Conservation (phyloP, 2,329 filamentous ascomycete genomes). For the Ascochyta lentis region DNA sequence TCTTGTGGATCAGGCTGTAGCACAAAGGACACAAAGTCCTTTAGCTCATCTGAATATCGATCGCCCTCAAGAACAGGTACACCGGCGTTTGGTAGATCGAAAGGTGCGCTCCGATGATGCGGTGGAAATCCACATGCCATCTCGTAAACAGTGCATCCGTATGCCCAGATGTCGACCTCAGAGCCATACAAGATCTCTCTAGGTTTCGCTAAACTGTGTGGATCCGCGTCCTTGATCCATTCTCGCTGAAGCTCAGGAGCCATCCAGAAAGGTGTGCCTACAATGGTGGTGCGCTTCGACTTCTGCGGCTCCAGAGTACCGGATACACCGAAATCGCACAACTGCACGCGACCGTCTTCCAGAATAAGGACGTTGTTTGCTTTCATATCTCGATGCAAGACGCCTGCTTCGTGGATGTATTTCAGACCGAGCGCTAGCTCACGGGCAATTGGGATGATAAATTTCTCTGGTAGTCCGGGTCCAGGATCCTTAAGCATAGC, state of each 20-base stretch:
- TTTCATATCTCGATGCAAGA: slow-evolving; percentile 71
- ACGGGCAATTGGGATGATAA: slow-evolving; percentile 68
- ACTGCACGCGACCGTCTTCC: slow-evolving; percentile 76
- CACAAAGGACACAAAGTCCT: slow-evolving; percentile 75
- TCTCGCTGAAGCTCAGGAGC: slow-evolving; percentile 70
- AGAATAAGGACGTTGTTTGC: slow-evolving; percentile 80
- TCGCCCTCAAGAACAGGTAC: slow-evolving; percentile 74
- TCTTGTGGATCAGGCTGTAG: slow-evolving; percentile 71
- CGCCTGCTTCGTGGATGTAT: slow-evolving; percentile 69
- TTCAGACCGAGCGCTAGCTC: slow-evolving; percentile 68
- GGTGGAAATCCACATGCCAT: slow-evolving; percentile 81
- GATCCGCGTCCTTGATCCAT: slow-evolving; percentile 62
- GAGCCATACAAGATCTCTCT: slow-evolving; percentile 60
- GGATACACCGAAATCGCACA: slow-evolving; percentile 86
- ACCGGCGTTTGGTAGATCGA: slow-evolving; percentile 51
- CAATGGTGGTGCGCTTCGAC: slow-evolving; percentile 79
- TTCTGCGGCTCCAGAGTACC: slow-evolving; percentile 77
- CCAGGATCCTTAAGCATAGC: slow-evolving; percentile 32
- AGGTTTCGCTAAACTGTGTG: slow-evolving; percentile 58
- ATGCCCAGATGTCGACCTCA: slow-evolving; percentile 79
- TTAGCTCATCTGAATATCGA: slow-evolving; percentile 72
- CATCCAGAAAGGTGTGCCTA: slow-evolving; percentile 88
- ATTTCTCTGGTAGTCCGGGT: slow-evolving; percentile 62
- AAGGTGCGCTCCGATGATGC: slow-evolving; percentile 57
- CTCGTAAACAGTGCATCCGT: slow-evolving; percentile 80